Evolutionary conservation across 164 flowering plant genomes (phyloP).

Genomic region (Magnolia kwangsiensis): DNA sequence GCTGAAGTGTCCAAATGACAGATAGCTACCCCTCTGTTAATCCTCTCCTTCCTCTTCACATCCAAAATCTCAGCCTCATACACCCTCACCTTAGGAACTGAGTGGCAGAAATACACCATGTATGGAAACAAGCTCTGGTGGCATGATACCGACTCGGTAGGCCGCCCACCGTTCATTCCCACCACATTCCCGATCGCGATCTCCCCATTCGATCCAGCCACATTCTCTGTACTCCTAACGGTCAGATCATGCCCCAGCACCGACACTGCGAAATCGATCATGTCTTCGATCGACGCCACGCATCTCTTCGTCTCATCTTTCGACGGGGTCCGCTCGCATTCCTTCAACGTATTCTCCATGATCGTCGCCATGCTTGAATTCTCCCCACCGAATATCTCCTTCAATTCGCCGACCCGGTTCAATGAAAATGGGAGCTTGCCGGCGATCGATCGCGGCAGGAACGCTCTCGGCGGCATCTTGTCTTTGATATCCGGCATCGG

Average conservation of each 20-base stretch:
- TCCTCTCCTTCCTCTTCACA: constrained; percentile 33
- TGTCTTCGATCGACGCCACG: constrained; percentile 74
- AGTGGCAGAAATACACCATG: constrained; percentile 80
- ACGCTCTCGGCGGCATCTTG: constrained; percentile 83
- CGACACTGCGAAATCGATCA: constrained; percentile 77
- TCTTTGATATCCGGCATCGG: constrained; percentile 80
- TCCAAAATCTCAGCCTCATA: constrained; percentile 73
- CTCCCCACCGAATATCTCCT: constrained; percentile 42
- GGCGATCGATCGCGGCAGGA: constrained; percentile 61
- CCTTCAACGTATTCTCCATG: constrained; percentile 39
- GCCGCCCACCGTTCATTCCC: constrained; percentile 66
- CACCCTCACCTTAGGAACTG: constrained; percentile 79
- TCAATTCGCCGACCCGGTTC: constrained; percentile 26
- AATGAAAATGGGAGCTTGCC: constrained; percentile 67
- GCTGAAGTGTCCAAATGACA: constrained; percentile 84
- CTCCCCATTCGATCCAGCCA: constrained; percentile 46
- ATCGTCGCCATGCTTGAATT: constrained; percentile 47
- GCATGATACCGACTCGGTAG: constrained; percentile 74
- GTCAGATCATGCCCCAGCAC: constrained; percentile 49
- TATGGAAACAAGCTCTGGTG: constrained; percentile 86
- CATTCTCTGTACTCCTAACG: constrained; percentile 60
- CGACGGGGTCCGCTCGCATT: constrained; percentile 80
- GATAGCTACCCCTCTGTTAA: constrained; percentile 77
- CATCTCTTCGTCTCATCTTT: constrained; percentile 80
- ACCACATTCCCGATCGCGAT: constrained; percentile 63